phyloP scores from a whole-genome alignment of 2,329 filamentous ascomycete species.

The Bipolaris victoriae region DNA sequence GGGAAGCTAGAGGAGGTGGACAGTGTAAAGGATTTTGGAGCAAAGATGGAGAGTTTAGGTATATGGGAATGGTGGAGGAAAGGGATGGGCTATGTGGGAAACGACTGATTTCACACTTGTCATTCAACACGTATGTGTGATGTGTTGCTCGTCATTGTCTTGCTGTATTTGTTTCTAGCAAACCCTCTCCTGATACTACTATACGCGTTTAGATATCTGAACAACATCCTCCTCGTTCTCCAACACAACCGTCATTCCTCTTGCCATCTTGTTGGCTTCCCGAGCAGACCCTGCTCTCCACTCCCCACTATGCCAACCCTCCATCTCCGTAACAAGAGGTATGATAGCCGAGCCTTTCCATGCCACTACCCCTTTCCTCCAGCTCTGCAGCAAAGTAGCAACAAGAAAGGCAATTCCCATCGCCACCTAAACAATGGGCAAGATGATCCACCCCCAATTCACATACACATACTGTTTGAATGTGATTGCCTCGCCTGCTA shows the following conservation, averaged over 20 bases:
- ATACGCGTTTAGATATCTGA: not conserved
- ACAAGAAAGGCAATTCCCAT: slow-evolving; percentile 8
- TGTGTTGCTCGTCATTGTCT: not conserved
- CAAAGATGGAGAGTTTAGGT: slow-evolving; percentile 65
- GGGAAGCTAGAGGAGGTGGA: slow-evolving; percentile 62
- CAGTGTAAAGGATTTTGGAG: slow-evolving; percentile 69
- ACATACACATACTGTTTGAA: slow-evolving; percentile 5
- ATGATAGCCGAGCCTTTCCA: slow-evolving; percentile 11
- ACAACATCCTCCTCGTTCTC: not conserved
- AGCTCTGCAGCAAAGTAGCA: slow-evolving; percentile 4
- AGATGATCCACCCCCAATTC: slow-evolving; percentile 5
- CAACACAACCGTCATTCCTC: not conserved
- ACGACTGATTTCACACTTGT: slow-evolving; percentile 13
- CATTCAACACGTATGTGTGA: too few species aligned
- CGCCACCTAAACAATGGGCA: not conserved
- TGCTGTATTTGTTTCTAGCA: too few species aligned
- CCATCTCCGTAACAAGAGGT: slow-evolving; percentile 4
- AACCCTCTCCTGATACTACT: slow-evolving; percentile 5
- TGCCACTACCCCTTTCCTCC: slow-evolving; percentile 5
- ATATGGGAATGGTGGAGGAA: slow-evolving; percentile 70
- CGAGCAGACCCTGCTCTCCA: not conserved
- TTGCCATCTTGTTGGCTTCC: not conserved
- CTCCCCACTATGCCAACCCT: not conserved
- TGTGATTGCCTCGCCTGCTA: not conserved
- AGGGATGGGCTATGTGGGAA: slow-evolving; percentile 64